Percentiles rank a stretch among this genome's conserved stretches.
phyloP scores from a whole-genome alignment of 257 asterid genomes.

The Lavandula angustifolia region DNA sequence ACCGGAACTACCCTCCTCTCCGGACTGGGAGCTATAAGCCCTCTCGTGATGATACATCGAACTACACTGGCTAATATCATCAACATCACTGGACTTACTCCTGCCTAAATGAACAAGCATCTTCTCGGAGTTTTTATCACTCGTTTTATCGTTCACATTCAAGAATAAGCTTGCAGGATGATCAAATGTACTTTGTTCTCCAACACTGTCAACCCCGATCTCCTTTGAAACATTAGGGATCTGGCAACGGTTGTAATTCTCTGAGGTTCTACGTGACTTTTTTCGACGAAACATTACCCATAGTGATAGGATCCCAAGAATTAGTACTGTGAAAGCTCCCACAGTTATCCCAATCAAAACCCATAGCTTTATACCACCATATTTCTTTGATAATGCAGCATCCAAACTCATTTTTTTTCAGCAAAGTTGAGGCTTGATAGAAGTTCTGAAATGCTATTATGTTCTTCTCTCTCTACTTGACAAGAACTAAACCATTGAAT shows the following conservation, averaged over 20 bases:
- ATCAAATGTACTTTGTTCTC: constrained; percentile 44
- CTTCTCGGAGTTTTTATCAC: constrained; percentile 67
- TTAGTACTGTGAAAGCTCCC: constrained; percentile 70
- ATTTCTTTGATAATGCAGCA: constrained; percentile 58
- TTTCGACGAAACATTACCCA: constrained; percentile 68
- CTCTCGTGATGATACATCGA: constrained; percentile 70
- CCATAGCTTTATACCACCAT: constrained; percentile 79
- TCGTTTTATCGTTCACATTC: constrained; percentile 54
- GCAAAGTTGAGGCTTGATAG: constrained; percentile 15
- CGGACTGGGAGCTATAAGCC: constrained; percentile 78
- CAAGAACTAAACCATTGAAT: constrained; percentile 43
- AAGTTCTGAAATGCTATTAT: constrained; percentile 12
- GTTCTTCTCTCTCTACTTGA: constrained; percentile 25
- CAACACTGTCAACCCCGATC: constrained; percentile 68
- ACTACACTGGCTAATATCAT: constrained; percentile 78
- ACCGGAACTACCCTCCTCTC: constrained; percentile 90
- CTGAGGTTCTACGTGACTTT: constrained; percentile 45
- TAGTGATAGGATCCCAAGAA: constrained; percentile 71
- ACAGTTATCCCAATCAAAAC: constrained; percentile 67
- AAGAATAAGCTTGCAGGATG: constrained; percentile 51
- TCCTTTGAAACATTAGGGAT: constrained; percentile 84
- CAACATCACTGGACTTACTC: constrained; percentile 80
- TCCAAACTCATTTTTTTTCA: constrained; percentile 51
- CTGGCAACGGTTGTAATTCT: constrained; percentile 51
- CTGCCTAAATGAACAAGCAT: constrained; percentile 70